Conservation (phyloP, 2,329 filamentous ascomycete genomes). For the Fusarium penzigii region DNA sequence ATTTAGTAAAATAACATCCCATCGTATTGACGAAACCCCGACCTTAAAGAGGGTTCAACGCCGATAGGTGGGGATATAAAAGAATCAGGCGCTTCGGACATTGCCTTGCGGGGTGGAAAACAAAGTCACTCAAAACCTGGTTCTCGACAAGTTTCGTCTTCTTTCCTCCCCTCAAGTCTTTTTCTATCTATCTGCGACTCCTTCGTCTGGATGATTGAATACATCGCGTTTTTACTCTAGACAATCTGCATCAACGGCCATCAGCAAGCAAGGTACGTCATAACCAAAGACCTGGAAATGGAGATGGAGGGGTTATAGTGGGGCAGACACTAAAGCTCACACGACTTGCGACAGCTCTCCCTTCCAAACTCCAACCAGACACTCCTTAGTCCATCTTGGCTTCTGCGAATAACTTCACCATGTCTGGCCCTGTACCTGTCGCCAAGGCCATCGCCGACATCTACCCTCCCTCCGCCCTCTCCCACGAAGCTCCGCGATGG, state of each 20-base stretch:
- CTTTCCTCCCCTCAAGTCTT: background rate
- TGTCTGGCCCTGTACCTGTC: slow-evolving; percentile 69
- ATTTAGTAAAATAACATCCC: no score
- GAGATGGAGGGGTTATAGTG: background rate
- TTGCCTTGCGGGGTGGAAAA: background rate
- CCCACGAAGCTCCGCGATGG: slow-evolving; percentile 73
- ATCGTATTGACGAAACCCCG: no score
- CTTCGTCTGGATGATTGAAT: background rate
- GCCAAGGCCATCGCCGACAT: slow-evolving; percentile 76
- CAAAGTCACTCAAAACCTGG: background rate
- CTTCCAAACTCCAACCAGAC: background rate
- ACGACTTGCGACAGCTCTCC: background rate
- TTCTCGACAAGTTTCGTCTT: slow-evolving; percentile 2
- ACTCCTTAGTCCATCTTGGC: background rate
- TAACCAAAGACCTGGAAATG: background rate
- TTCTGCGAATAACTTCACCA: slow-evolving; percentile 10
- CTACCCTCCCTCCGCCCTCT: slow-evolving; percentile 74
- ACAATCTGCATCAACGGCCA: background rate
- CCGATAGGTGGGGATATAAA: background rate
- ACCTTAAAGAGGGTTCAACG: background rate
- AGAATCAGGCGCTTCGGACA: background rate
- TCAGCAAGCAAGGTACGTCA: background rate
- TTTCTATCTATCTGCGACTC: background rate
- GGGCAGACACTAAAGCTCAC: background rate
- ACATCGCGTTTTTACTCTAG: background rate